These are phyloP conservation scores for Castanospermum australe DNA, from an alignment of 306 rosid genomes.

Conservation along the genomic window DNA sequence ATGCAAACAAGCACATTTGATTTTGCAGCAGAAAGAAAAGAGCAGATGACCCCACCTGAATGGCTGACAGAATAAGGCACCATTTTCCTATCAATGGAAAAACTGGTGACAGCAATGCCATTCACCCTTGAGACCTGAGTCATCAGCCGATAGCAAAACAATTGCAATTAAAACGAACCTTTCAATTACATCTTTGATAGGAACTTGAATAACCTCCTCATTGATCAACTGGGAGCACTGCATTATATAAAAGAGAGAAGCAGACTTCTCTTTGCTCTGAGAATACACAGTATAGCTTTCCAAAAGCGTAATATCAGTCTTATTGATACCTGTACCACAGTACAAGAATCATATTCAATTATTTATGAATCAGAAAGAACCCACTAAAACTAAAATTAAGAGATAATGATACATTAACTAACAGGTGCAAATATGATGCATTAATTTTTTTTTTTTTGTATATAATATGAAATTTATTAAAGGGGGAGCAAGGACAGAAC, in stretches of 20 bases:
- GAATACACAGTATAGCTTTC: constrained; percentile 68
- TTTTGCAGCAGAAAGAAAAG: not conserved
- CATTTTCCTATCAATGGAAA: constrained; percentile 13
- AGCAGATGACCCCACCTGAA: not conserved
- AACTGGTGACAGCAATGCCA: not conserved
- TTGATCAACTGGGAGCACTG: constrained; percentile 42
- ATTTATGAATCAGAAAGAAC: constrained; percentile 22
- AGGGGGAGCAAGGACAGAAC: not conserved
- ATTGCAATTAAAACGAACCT: constrained; percentile 46
- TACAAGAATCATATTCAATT: constrained; percentile 30
- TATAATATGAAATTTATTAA: not conserved
- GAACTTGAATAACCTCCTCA: constrained; percentile 40
- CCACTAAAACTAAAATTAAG: not conserved
- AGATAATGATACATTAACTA: not conserved
- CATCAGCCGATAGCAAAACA: not conserved
- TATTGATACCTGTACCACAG: constrained; percentile 53
- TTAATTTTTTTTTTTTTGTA: not conserved
- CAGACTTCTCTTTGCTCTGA: constrained; percentile 61
- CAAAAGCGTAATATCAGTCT: constrained; percentile 48
- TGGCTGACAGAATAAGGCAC: not conserved
- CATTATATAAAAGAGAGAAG: constrained; percentile 63
- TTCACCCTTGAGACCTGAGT: constrained; percentile 15
- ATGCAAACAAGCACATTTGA: constrained; percentile 4
- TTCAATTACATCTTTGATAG: constrained; percentile 54
- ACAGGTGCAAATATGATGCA: constrained; percentile 8